These are phyloP conservation scores for Phytophthora boehmeriae DNA, from an alignment of 352 stramenopile species.

Conservation along the genomic window DNA sequence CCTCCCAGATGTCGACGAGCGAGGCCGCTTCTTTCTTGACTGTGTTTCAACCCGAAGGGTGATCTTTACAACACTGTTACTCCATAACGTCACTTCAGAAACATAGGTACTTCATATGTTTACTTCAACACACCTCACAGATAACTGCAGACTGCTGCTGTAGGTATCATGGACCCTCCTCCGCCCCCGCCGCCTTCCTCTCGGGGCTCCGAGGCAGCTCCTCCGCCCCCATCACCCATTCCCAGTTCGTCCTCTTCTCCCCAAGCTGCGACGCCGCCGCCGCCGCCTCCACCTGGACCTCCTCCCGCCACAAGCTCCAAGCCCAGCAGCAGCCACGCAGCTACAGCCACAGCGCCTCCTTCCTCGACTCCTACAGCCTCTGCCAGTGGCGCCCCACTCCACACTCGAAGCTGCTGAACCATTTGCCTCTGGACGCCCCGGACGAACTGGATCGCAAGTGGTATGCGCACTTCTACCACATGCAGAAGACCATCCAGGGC, in stretches of 20 bases:
- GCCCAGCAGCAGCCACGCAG: conserved; percentile 9
- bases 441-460: conserved; percentile 88
- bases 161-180: conserved; percentile 26
- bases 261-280: conserved; percentile 26
- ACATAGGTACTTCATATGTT: background rate
- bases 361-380: conserved; percentile 38
- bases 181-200: conserved; percentile 23
- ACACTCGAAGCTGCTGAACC: conserved; percentile 75
- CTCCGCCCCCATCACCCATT: background rate
- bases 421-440: conserved; percentile 69
- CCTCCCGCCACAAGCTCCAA: conserved; percentile 32
- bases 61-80: background rate
- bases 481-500: conserved; percentile 81
- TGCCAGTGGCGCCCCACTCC: conserved; percentile 39
- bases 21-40: conserved; percentile 1
- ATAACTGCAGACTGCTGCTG: background rate
- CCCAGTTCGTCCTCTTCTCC: background rate
- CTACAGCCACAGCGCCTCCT: conserved; percentile 11
- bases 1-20: conserved; percentile 4
- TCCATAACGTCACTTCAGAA: background rate
- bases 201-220: conserved; percentile 1
- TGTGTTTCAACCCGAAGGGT: conserved; percentile 2
- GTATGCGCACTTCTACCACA: conserved; percentile 87
- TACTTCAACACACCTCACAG: conserved; percentile 2
- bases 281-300: conserved; percentile 41